These are phyloP conservation scores for Rhynchospora tenuis DNA, from an alignment of 176 grass and related monocot genomes.

Conservation along the genomic window DNA sequence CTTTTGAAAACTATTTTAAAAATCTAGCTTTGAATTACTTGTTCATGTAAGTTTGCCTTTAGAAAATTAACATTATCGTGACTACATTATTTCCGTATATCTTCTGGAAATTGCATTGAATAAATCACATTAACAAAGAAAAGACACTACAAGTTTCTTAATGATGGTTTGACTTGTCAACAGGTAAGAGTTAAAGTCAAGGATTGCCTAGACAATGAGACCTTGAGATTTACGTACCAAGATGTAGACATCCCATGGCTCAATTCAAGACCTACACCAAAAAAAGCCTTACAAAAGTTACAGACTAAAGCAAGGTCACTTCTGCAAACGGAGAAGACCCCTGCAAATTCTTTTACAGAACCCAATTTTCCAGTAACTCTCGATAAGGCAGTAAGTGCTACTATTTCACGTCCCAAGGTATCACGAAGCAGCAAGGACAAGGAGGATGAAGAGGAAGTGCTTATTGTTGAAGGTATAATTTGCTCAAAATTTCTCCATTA, in stretches of 20 bases:
- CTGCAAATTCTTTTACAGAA: not conserved
- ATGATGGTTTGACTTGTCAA: constrained; percentile 52
- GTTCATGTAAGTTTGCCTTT: not conserved
- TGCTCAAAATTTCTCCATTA: not conserved
- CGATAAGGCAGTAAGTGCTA: constrained; percentile 15
- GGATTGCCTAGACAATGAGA: constrained; percentile 37
- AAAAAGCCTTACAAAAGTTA: not conserved
- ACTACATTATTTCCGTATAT: not conserved
- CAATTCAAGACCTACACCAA: constrained; percentile 10
- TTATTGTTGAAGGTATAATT: constrained; percentile 45
- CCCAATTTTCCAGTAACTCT: constrained; percentile 37
- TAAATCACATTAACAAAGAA: not conserved
- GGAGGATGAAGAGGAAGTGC: constrained; percentile 50
- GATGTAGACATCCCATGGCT: constrained; percentile 59
- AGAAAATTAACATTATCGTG: not conserved
- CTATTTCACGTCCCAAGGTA: constrained; percentile 31
- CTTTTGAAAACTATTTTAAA: constrained; percentile 45
- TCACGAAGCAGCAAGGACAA: constrained; percentile 41
- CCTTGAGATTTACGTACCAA: constrained; percentile 46
- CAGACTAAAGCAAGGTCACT: constrained; percentile 13
- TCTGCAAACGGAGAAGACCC: not conserved
- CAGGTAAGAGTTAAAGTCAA: constrained; percentile 49
- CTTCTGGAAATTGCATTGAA: not conserved
- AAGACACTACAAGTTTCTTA: constrained; percentile 11
- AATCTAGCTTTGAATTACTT: not conserved